Evolutionary conservation across 2,329 filamentous ascomycete species (phyloP).

Genomic region (Trichothecium roseum): DNA sequence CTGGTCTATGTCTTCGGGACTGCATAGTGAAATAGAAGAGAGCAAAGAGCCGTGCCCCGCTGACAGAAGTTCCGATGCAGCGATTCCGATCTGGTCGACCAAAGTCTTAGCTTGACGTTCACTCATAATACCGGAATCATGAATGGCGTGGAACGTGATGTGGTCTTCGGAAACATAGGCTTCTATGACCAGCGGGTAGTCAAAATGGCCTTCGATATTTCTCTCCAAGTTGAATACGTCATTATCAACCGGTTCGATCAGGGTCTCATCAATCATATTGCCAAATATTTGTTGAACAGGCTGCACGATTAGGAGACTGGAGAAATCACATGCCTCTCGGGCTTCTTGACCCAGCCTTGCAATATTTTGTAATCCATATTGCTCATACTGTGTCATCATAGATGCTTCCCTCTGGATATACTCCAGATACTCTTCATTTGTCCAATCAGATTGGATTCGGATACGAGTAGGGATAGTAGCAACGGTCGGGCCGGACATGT

Average conservation of each 20-base stretch:
- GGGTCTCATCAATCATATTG: not conserved
- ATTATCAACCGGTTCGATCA: too few relatives aligned
- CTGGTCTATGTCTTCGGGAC: too few relatives aligned
- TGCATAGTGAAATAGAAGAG: not conserved
- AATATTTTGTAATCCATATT: constrained; percentile 6
- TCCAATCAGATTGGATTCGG: not conserved
- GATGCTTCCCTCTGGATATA: constrained; percentile 6
- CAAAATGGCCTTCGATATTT: not conserved
- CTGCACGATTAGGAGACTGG: constrained; percentile 12
- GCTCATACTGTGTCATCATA: constrained; percentile 3
- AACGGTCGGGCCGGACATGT: not conserved
- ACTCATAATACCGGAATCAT: not conserved
- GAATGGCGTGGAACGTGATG: not conserved
- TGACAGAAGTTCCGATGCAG: not conserved
- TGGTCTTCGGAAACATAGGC: not conserved
- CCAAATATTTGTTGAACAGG: not conserved
- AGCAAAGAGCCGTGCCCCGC: not conserved
- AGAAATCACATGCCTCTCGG: constrained; percentile 8
- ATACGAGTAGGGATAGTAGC: not conserved
- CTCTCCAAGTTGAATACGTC: not conserved
- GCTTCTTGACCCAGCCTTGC: constrained; percentile 4
- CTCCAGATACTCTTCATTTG: not conserved
- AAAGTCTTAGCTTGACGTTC: not conserved
- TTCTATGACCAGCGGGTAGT: not conserved
- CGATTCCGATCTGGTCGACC: not conserved